Percentiles rank a stretch among this genome's conserved stretches.
phyloP scores from a whole-genome alignment of 352 stramenopile species.

The Globisporangium paroecandrum region DNA sequence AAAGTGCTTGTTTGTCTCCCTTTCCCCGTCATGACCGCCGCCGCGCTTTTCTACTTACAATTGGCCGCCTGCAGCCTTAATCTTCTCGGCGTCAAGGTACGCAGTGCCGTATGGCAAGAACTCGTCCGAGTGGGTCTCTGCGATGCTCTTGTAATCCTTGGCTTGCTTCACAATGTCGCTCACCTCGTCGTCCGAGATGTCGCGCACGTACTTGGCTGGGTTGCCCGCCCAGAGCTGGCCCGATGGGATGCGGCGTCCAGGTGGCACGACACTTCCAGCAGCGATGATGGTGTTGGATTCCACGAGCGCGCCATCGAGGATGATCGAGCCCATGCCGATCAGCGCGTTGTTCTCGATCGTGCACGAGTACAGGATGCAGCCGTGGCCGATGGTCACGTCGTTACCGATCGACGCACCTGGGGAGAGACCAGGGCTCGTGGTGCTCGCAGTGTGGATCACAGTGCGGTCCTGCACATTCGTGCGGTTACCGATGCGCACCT shows the following conservation, averaged over 20 bases:
- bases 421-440: slow-evolving; percentile 64
- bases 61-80: slow-evolving; percentile 74
- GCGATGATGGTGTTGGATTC: slow-evolving; percentile 94
- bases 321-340: slow-evolving; percentile 95
- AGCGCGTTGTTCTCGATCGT: slow-evolving; percentile 95
- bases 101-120: slow-evolving; percentile 88
- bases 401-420: slow-evolving; percentile 92
- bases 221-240: slow-evolving; percentile 97
- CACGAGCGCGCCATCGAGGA: slow-evolving; percentile 91
- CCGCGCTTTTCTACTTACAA: slow-evolving; percentile 52
- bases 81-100: slow-evolving; percentile 86
- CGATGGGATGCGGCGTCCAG: slow-evolving; percentile 83
- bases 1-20: neutral
- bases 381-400: slow-evolving; percentile 94
- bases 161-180: slow-evolving; percentile 86
- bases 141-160: slow-evolving; percentile 81
- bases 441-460: slow-evolving; percentile 92
- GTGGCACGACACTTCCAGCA: slow-evolving; percentile 92
- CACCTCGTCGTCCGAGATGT: slow-evolving; percentile 92
- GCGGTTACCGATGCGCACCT: slow-evolving; percentile 93
- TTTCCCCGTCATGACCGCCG: neutral
- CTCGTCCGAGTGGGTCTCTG: slow-evolving; percentile 85
- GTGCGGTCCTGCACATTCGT: slow-evolving; percentile 97
- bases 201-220: slow-evolving; percentile 92
- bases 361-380: slow-evolving; percentile 95